Conservation (phyloP, 1,284 basidiomycete species). For the Naganishia sp. region DNA sequence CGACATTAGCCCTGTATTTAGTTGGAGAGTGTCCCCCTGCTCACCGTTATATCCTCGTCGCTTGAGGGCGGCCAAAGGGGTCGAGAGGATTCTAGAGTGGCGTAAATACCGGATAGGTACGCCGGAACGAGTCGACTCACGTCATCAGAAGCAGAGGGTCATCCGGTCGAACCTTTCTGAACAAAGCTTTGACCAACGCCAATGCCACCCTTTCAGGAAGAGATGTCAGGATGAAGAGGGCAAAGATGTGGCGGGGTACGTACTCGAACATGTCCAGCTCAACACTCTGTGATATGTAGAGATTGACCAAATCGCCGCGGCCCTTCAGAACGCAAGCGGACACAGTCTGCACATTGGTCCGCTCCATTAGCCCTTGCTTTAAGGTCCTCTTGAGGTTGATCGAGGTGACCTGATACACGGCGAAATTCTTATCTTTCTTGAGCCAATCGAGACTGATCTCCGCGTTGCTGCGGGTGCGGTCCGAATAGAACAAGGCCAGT, state of each 20-base stretch:
- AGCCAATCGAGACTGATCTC: conserved; percentile 74
- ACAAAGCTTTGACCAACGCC: conserved; percentile 72
- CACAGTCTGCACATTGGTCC: conserved; percentile 55
- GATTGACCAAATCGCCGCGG: conserved; percentile 62
- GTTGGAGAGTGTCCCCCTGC: conserved; percentile 5
- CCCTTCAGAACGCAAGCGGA: conserved; percentile 71
- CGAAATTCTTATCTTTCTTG: conserved; percentile 67
- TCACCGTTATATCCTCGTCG: conserved; percentile 73
- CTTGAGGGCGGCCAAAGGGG: conserved; percentile 78
- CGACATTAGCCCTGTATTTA: background rate
- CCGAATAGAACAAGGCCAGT: conserved; percentile 86
- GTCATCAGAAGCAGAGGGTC: conserved; percentile 88
- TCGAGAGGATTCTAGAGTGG: conserved; percentile 69
- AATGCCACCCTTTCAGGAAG: conserved; percentile 65
- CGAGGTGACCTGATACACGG: conserved; percentile 58
- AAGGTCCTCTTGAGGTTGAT: conserved; percentile 48
- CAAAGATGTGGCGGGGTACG: conserved; percentile 50
- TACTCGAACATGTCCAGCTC: conserved; percentile 91
- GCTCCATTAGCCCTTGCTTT: conserved; percentile 38
- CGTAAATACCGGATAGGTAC: background rate
- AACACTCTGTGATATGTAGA: conserved; percentile 73
- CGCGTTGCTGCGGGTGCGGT: conserved; percentile 72
- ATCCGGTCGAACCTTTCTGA: conserved; percentile 72
- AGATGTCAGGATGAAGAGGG: background rate
- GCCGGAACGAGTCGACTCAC: conserved; percentile 27